phyloP scores from a whole-genome alignment of 495 filamentous ascomycete species.

The Letharia lupina region DNA sequence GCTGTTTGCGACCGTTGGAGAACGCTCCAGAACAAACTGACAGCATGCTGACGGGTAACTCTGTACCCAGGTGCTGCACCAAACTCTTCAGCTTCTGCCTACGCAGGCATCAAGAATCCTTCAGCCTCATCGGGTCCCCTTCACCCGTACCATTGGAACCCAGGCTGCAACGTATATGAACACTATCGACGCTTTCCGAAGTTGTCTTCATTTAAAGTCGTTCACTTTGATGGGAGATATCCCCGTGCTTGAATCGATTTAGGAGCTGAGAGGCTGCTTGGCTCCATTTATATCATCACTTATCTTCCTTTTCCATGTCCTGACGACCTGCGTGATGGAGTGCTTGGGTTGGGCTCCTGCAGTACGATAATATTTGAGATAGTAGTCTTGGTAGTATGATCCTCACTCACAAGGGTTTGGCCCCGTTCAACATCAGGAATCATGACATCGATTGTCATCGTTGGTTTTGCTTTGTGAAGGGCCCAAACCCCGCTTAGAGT shows the following conservation, averaged over 20 bases:
- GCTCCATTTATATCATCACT: neutral
- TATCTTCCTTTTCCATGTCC: neutral
- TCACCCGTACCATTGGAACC: neutral
- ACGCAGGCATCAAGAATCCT: neutral
- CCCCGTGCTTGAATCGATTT: neutral
- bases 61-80: neutral
- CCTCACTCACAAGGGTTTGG: neutral
- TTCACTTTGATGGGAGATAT: neutral
- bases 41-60: neutral
- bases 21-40: neutral
- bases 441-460: neutral
- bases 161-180: neutral
- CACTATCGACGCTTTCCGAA: neutral
- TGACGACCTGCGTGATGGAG: neutral
- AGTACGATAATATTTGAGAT: neutral
- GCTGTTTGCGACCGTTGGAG: neutral
- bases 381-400: neutral
- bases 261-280: neutral
- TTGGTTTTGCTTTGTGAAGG: neutral
- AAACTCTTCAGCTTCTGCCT: neutral
- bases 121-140: neutral
- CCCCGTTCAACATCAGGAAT: neutral
- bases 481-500: neutral
- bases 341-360: neutral
- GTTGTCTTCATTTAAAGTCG: neutral